Evolutionary conservation across 345 rosid species (phyloP), one percentile per base, ranked within the genome.

Genomic region (Lepidium didymum): DNA sequence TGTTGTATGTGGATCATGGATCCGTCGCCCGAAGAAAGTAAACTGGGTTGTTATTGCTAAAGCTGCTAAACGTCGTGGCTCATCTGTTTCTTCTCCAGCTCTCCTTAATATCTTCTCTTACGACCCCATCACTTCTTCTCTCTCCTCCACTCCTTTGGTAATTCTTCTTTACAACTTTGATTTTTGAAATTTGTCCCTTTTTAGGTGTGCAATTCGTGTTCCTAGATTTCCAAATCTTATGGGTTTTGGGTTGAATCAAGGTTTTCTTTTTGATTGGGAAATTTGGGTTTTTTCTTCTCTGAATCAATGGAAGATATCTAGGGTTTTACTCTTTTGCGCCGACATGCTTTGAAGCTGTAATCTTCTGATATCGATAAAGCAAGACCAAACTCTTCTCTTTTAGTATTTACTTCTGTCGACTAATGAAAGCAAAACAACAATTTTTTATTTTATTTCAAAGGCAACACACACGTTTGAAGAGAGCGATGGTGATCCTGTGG

Each of bases 1-100:
- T 75, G 88, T 88, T 58, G 81, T 85, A 43, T 88, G 90, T 62
- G 94, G 96, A 59, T 85, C 98, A 69, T 90, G 98, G 98, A 88
- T 93, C 82, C 89, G 92, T 56, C 81, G 91, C 38, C 91, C 94
- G 46, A 96, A 84, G 80, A 88, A 83, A 64, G 75, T 80, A 47
- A 83, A 75, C 69, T 73, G 81, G 68, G 94, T 80, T 21, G 80
- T 90, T 33, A 64, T 93, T 77, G 92, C 84, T 55, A 85, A 74
- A 83, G 84, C 91, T 81, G 71, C 91, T 2, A 72, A 80, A 52
- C 77, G 75, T 41, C 73, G 75, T 64, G 68, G 52, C 49, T 73
- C 83, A 1, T 53, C 66, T 56, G 50, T 37, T 4, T 57, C 69
- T 14, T 73, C 92, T 29, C 76, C 91, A 15, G 76, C 96, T 35